Evolutionary conservation across 805 yeast species (phyloP).

Genomic region (Jamesozyma jinghongensis): DNA sequence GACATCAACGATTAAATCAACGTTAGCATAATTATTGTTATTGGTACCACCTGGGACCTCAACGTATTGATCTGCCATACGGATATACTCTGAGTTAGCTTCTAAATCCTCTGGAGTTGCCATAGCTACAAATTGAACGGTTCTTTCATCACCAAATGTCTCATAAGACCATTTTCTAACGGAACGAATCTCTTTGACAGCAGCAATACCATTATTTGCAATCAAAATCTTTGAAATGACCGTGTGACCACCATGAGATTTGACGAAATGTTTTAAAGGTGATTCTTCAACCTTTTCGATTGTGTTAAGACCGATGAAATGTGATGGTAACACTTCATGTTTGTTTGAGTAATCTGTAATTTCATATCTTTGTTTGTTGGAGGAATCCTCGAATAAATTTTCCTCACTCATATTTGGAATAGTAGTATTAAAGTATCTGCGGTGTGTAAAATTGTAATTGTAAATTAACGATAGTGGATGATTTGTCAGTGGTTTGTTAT

Average conservation of each 20-base stretch:
- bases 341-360: constrained; percentile 29
- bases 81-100: constrained; percentile 94
- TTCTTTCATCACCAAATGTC: constrained; percentile 93
- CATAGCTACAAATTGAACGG: constrained; percentile 93
- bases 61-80: constrained; percentile 98
- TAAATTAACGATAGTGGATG: too few species aligned
- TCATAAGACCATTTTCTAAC: constrained; percentile 99
- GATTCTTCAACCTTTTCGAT: constrained; percentile 71
- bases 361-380: constrained; percentile 23
- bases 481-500: background rate
- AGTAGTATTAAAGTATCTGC: background rate
- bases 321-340: constrained; percentile 45
- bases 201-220: constrained; percentile 99
- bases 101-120: constrained; percentile 99
- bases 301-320: constrained; percentile 78
- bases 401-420: constrained; percentile 33
- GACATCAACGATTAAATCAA: constrained; percentile 89
- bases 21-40: constrained; percentile 97
- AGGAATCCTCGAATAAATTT: constrained; percentile 32
- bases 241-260: constrained; percentile 85
- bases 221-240: constrained; percentile 81
- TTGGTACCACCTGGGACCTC: constrained; percentile 99
- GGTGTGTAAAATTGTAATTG: too few species aligned
- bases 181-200: constrained; percentile 95
- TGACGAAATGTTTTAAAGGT: constrained; percentile 73